phyloP scores from a whole-genome alignment of 1,139 yeast species.

The Sugiyamaella novakii region DNA sequence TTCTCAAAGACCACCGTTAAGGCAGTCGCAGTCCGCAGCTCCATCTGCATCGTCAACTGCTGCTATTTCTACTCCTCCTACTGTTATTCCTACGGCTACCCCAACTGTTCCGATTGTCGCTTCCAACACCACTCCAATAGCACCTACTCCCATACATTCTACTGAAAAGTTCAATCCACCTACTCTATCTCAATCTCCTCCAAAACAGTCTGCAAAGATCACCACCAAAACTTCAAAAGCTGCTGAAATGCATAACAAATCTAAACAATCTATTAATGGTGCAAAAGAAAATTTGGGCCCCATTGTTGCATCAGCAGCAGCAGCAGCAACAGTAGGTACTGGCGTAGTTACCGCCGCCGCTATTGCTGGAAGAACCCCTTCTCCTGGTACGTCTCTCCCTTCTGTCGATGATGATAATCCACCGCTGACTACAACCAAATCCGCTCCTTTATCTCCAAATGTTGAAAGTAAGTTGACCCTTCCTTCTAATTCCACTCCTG shows the following conservation, averaged over 20 bases:
- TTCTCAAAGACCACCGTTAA: constrained; percentile 1
- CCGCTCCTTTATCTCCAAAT: constrained; percentile 1
- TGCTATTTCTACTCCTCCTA: background rate
- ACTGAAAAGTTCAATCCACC: background rate
- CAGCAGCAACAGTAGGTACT: constrained; percentile 2
- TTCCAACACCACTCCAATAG: background rate
- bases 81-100: background rate
- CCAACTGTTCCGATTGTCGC: background rate
- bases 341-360: constrained; percentile 4
- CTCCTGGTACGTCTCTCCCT: constrained; percentile 4
- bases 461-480: background rate
- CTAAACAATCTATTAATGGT: background rate
- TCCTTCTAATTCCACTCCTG: constrained; percentile 6
- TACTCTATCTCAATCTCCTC: background rate
- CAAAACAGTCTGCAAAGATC: constrained; percentile 3
- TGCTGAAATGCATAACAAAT: constrained; percentile 13
- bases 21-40: constrained; percentile 4
- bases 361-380: background rate
- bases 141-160: background rate
- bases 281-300: background rate
- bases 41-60: background rate
- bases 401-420: constrained; percentile 1
- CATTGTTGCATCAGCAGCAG: background rate
- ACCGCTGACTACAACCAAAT: constrained; percentile 7
- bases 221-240: constrained; percentile 14